phyloP scores from a whole-genome alignment of 192 early-diverging fungal species.

The Coemansia sp. region DNA sequence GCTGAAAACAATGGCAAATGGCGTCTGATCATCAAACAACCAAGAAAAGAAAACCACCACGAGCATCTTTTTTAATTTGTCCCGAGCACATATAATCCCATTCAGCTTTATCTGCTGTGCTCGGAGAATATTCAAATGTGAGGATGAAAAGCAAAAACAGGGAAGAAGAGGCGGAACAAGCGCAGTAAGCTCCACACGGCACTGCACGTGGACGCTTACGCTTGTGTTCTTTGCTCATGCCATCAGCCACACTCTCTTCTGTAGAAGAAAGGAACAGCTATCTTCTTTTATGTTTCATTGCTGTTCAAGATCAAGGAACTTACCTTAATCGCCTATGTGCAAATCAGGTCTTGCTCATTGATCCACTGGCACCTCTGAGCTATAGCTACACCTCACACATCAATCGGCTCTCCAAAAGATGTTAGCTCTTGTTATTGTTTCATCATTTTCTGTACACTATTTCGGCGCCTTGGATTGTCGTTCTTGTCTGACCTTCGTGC shows the following conservation, averaged over 20 bases:
- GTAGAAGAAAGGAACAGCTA: background rate
- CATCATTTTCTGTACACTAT: background rate
- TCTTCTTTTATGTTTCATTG: background rate
- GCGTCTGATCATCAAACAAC: background rate
- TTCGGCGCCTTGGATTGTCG: background rate
- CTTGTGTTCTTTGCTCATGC: background rate
- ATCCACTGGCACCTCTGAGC: background rate
- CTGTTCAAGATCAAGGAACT: background rate
- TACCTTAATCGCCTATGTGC: background rate
- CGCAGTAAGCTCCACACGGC: background rate
- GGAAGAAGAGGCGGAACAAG: background rate
- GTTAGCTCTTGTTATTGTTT: background rate
- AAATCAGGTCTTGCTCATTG: background rate
- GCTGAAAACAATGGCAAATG: too few species aligned
- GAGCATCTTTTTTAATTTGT: background rate
- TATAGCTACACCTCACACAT: background rate
- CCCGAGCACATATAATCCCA: background rate
- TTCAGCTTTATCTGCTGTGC: background rate
- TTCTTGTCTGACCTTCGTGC: too few species aligned
- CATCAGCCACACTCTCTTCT: background rate
- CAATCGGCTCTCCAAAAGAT: background rate
- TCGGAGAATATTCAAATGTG: constrained; percentile 1
- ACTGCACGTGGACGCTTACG: background rate
- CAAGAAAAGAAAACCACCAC: constrained; percentile 5
- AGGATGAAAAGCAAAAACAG: background rate